Evolutionary conservation across 768 basidiomycete species (phyloP).

Genomic region (Trichaptum fuscoviolaceum): DNA sequence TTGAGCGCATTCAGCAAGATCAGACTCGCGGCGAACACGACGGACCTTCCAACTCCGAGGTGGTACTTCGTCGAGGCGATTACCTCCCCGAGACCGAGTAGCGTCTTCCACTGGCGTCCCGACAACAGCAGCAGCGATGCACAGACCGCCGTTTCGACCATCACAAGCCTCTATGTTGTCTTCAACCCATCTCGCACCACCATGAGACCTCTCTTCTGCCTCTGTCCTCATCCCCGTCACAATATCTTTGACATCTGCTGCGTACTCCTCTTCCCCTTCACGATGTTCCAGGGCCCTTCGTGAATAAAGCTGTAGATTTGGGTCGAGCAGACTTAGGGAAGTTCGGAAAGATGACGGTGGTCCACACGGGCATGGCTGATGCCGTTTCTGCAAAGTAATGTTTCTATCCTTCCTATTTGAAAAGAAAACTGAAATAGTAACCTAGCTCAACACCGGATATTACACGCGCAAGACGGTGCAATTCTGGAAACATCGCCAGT

Average conservation of each 20-base stretch:
- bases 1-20: too few species aligned
- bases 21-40: too few species aligned
- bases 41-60: too few species aligned
- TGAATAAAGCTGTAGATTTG: conserved; percentile 86
- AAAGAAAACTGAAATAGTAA: conserved; percentile 44
- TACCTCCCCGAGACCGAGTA: too few species aligned
- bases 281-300: conserved; percentile 66
- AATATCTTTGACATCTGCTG: conserved; percentile 27
- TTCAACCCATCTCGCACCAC: conserved; percentile 73
- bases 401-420: conserved; percentile 4
- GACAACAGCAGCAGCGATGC: conserved; percentile 18
- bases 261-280: conserved; percentile 29
- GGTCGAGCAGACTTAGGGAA: conserved; percentile 76
- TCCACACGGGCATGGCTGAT: conserved; percentile 79
- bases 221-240: conserved; percentile 37
- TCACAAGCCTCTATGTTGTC: conserved; percentile 32
- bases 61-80: too few species aligned
- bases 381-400: conserved; percentile 75
- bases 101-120: too few species aligned
- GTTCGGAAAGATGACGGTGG: conserved; percentile 62
- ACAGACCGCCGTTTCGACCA: conserved; percentile 1
- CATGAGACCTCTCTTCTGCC: conserved; percentile 78
- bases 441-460: conserved; percentile 88
- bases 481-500: conserved; percentile 71
- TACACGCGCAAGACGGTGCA: conserved; percentile 76